phyloP scores from a whole-genome alignment of 73 alveolate genomes.

The Paramecium bursaria region DNA sequence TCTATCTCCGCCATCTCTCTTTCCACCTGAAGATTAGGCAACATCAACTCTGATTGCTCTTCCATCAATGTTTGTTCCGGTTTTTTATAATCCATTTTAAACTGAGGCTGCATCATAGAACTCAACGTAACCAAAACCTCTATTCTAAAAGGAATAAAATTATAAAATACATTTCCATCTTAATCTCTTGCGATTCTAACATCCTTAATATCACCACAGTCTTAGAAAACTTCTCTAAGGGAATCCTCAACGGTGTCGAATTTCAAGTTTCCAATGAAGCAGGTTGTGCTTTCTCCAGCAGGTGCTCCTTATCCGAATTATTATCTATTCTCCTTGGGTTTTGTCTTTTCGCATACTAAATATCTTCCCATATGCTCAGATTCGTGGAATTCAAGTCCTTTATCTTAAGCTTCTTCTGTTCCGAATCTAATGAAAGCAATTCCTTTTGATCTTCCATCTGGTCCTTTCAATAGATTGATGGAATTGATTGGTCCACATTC shows the following conservation, averaged over 20 bases:
- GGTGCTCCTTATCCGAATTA: conserved; percentile 68
- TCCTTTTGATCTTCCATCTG: conserved; percentile 76
- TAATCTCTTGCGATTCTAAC: conserved; percentile 88
- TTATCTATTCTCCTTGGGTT: conserved; percentile 59
- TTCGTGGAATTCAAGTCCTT: conserved; percentile 70
- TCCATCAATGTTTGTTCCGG: conserved; percentile 63
- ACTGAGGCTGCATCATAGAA: conserved; percentile 58
- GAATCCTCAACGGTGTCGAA: conserved; percentile 84
- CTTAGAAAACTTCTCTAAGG: conserved; percentile 84
- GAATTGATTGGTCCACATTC: conserved; percentile 74
- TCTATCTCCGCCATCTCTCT: conserved; percentile 47
- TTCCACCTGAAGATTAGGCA: conserved; percentile 41
- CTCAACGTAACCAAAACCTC: conserved; percentile 72
- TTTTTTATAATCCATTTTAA: conserved; percentile 61
- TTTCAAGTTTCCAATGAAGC: conserved; percentile 93
- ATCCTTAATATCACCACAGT: conserved; percentile 90
- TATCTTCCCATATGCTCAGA: conserved; percentile 81
- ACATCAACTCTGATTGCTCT: conserved; percentile 71
- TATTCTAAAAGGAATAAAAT: conserved; percentile 45
- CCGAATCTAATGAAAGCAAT: conserved; percentile 77
- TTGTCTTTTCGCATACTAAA: conserved; percentile 51
- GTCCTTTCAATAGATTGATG: conserved; percentile 69
- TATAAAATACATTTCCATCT: conserved; percentile 83
- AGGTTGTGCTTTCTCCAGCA: conserved; percentile 75
- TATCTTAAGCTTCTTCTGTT: conserved; percentile 73